Conservation (phyloP, 2,329 filamentous ascomycete species). For the Curvularia hawaiiensis region DNA sequence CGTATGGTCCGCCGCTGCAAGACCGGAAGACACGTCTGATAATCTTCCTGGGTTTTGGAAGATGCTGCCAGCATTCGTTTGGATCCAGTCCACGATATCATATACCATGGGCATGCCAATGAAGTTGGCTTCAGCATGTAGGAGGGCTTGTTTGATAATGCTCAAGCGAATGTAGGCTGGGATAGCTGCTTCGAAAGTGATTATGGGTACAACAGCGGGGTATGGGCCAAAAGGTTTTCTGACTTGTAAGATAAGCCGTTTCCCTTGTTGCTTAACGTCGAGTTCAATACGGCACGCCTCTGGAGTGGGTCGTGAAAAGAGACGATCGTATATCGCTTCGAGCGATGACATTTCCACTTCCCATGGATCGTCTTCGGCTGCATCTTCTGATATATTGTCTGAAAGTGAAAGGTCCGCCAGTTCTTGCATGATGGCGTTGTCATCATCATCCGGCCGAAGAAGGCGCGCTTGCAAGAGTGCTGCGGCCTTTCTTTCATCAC, state of each 20-base stretch:
- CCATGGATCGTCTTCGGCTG: slow-evolving; percentile 67
- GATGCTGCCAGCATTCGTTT: slow-evolving; percentile 80
- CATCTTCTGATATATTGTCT: slow-evolving; percentile 50
- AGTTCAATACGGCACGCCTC: slow-evolving; percentile 74
- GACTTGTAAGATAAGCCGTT: slow-evolving; percentile 65
- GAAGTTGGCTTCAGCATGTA: slow-evolving; percentile 71
- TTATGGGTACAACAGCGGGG: slow-evolving; percentile 68
- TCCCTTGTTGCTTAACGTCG: slow-evolving; percentile 53
- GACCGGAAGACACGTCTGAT: slow-evolving; percentile 80
- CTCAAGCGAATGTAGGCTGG: slow-evolving; percentile 94
- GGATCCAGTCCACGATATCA: slow-evolving; percentile 88
- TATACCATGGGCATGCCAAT: slow-evolving; percentile 90
- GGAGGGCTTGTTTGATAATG: slow-evolving; percentile 76
- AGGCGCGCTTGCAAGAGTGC: slow-evolving; percentile 78
- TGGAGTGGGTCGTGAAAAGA: slow-evolving; percentile 57
- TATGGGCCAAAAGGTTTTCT: slow-evolving; percentile 73
- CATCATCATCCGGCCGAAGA: slow-evolving; percentile 49
- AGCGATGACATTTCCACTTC: slow-evolving; percentile 83
- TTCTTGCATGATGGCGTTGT: slow-evolving; percentile 38
- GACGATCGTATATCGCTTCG: slow-evolving; percentile 82
- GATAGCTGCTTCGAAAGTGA: slow-evolving; percentile 71
- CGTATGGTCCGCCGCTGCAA: slow-evolving; percentile 57
- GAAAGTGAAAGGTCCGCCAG: slow-evolving; percentile 35
- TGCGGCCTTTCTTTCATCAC: slow-evolving; percentile 78
- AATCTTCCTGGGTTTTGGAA: slow-evolving; percentile 84